phyloP scores from a whole-genome alignment of 1,139 yeast genomes.

The Zygotorulaspora mrakii region DNA sequence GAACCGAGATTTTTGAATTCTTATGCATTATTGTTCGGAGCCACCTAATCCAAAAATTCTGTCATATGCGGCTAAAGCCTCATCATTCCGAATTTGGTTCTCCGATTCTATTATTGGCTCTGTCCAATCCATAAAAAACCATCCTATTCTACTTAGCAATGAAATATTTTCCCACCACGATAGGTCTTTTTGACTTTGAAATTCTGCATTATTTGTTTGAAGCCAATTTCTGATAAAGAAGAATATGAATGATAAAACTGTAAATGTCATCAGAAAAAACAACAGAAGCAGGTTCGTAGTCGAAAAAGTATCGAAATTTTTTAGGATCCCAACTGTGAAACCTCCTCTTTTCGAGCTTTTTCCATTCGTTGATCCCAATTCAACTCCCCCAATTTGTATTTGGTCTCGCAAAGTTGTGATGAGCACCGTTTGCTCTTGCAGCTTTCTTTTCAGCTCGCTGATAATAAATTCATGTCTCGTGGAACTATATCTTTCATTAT shows the following conservation, averaged over 20 bases:
- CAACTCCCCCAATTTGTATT: slow-evolving; percentile 6
- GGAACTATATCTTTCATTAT: slow-evolving; percentile 17
- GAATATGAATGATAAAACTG: slow-evolving; percentile 6
- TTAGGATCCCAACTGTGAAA: no score
- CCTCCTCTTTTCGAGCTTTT: not conserved
- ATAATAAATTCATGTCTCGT: slow-evolving; percentile 32
- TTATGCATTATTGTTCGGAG: slow-evolving; percentile 26
- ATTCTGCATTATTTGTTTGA: slow-evolving; percentile 3
- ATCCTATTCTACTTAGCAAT: slow-evolving; percentile 21
- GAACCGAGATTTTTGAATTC: not conserved
- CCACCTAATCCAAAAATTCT: slow-evolving; percentile 17
- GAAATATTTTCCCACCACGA: slow-evolving; percentile 26
- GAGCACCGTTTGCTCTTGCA: slow-evolving; percentile 29
- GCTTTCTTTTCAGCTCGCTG: slow-evolving; percentile 29
- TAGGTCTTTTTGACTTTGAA: slow-evolving; percentile 5
- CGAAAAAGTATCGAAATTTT: no score
- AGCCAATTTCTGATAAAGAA: slow-evolving; percentile 1
- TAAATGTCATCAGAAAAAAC: not conserved
- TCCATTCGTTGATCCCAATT: not conserved
- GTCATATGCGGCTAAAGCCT: slow-evolving; percentile 11
- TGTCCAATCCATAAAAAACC: slow-evolving; percentile 22
- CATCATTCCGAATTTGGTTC: slow-evolving; percentile 2
- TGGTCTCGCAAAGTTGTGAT: slow-evolving; percentile 24
- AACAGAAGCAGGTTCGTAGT: not conserved
- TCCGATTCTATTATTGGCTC: slow-evolving; percentile 8